Evolutionary conservation across 2,329 filamentous ascomycete genomes (phyloP), one percentile per base, ranked within the genome.

Genomic region (Trichoderma arundinaceum): DNA sequence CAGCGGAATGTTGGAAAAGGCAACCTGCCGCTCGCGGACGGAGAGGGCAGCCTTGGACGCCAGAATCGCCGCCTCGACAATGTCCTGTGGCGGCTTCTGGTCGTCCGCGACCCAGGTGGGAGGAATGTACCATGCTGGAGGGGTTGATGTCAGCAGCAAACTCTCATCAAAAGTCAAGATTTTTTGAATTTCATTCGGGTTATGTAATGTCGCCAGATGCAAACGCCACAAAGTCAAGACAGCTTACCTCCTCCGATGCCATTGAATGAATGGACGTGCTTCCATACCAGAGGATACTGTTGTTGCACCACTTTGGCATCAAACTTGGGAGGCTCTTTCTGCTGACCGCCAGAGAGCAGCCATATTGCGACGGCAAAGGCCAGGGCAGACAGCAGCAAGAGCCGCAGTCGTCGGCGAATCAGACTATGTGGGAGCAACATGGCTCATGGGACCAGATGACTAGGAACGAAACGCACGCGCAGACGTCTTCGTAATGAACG

Each of bases 1-100:
- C 7, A 72, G 60, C 6, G 71, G 71, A n/a, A 72, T 72, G n/a
- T 69, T 71, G 52, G 71, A 72, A 57, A 66, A 70, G 32, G 68
- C 57, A 1, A 71, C 46, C 51, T 68, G 68, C 35, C 71, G 67
- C 9, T 68, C 58, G 32, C 54, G 53, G 1, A 52, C 48, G 7
- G 53, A 38, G 7, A 48, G 33, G n/a, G 71, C 69, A 19, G 69
- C 68, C 17, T 66, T 48, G 48, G 69, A 69, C 17, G 69, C 70
- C 6, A 72, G 57, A 4, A 53, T 52, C 5, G 66, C 71, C 4
- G 70, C 71, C 35, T 72, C 69, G 28, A 72, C 19, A 22, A 72
- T 72, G 35, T 64, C 68, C 46, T 61, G 39, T 3, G 70, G 70
- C 22, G 65, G 62, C 12, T 65, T 43, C 41, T 66, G 48, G 19